Conservation (phyloP, 2,329 filamentous ascomycete species). For the Coniochaeta sp. region DNA sequence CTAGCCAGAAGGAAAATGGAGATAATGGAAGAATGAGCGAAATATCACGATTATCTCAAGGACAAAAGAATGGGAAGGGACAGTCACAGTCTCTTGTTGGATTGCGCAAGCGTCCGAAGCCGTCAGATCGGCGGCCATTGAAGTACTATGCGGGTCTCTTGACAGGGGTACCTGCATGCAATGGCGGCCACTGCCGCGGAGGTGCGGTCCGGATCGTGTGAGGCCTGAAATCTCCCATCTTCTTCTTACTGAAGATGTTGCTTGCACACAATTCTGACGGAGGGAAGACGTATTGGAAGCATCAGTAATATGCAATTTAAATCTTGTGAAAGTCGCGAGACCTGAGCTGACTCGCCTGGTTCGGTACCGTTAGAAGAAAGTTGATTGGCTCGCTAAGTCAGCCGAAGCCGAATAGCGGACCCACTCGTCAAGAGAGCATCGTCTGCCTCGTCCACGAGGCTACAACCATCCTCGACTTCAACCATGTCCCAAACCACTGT, state of each 20-base stretch:
- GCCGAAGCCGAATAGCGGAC: neutral
- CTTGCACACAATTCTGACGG: neutral
- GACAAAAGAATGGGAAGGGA: neutral
- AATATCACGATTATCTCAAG: neutral
- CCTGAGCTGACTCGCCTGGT: neutral
- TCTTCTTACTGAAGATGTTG: too few species aligned
- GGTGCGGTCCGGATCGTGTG: neutral
- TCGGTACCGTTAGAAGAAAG: neutral
- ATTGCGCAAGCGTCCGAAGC: neutral
- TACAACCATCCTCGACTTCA: neutral
- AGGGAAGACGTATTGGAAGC: too few species aligned
- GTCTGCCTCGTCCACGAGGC: slow-evolving; percentile 3
- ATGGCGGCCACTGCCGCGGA: neutral
- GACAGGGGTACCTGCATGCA: neutral
- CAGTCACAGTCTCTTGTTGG: neutral
- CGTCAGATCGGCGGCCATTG: slow-evolving; percentile 1
- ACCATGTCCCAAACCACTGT: neutral
- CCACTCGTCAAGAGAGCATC: neutral
- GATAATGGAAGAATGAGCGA: neutral
- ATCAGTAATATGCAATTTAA: too few species aligned
- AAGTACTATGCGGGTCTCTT: neutral
- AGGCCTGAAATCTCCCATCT: too few species aligned
- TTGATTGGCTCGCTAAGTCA: neutral
- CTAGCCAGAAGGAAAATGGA: neutral
- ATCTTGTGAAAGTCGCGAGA: too few species aligned